Conservation (phyloP, 2,329 filamentous ascomycete species). For the Allantophomopsis lycopodina region DNA sequence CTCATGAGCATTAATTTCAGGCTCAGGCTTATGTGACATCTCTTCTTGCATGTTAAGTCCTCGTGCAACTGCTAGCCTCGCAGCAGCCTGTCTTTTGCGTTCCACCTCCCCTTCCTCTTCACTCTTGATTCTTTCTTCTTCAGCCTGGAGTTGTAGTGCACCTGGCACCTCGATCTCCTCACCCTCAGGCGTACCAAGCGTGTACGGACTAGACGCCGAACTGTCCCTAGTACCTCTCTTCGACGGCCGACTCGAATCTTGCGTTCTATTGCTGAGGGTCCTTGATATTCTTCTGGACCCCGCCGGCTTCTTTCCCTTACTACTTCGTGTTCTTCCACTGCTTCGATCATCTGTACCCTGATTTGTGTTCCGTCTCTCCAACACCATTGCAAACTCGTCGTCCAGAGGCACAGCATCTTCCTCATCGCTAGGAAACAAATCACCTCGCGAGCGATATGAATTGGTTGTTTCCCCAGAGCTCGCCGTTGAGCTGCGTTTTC, state of each 20-base stretch:
- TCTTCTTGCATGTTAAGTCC: constrained; percentile 21
- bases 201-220: constrained; percentile 15
- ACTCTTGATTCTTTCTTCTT: constrained; percentile 29
- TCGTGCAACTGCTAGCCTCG: constrained; percentile 32
- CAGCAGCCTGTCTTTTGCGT: constrained; percentile 36
- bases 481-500: constrained; percentile 64
- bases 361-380: constrained; percentile 55
- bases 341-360: constrained; percentile 51
- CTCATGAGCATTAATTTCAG: not conserved
- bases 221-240: constrained; percentile 6
- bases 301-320: constrained; percentile 39
- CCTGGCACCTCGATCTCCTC: constrained; percentile 27
- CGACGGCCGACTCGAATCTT: constrained; percentile 11
- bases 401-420: constrained; percentile 89
- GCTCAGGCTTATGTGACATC: not conserved
- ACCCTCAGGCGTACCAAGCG: constrained; percentile 18
- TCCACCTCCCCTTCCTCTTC: constrained; percentile 40
- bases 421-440: constrained; percentile 80
- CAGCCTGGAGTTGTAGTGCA: constrained; percentile 34
- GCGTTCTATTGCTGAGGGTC: constrained; percentile 35
- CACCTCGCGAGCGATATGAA: constrained; percentile 75
- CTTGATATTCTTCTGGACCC: constrained; percentile 25
- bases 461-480: constrained; percentile 73
- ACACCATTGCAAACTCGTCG: constrained; percentile 78
- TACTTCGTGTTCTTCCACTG: constrained; percentile 48